Evolutionary conservation across 148 eudicot genomes (phyloP), one percentile per base, ranked within the genome.

Genomic region (Amaranthus palmeri): DNA sequence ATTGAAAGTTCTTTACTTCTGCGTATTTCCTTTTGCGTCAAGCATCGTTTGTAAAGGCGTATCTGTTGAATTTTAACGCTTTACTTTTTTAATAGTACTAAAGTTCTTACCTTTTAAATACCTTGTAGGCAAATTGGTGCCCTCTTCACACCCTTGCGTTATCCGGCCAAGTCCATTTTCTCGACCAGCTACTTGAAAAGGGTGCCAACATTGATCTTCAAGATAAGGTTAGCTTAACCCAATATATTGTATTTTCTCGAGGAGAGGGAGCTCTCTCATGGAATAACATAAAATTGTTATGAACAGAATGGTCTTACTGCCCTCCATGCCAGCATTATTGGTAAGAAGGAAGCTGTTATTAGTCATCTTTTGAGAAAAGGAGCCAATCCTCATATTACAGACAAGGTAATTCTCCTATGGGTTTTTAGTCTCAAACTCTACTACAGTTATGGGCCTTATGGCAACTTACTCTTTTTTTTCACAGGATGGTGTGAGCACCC

Each of bases 321-420:
- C 75, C 96, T 96, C 63, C 99, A 92, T 78, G 70, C 80, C 54
- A 93, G 97, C 70, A 83, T 92, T 49, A 85, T 85, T 57, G 96
- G 92, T 75, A 96, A 88, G 82, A 96, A 83, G 76, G 99, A 96
- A 85, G 83, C 97, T 64, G 91, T 95, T 61, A 83, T 88, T 49
- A 90, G 93, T 87, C 99, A 96, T 88, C 89, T 96, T 54, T 76
- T 96, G 71, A 82, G 99, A 79, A 96, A 86, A 85, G 99, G 97
- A 54, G 97, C 96, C 65, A 85, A 76, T 82, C 93, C 93, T 75
- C 85, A 90, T 77, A 78, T 83, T 66, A 83, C 73, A 74, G 99
- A 95, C 79, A 82, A 52, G 88, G 99, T 91, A 72, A 74, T 41
- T 12, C 43, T 40, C 40, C 53, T 76, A 43, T 59, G 77, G 41